Evolutionary conservation across 2,329 filamentous ascomycete species (phyloP).

Genomic region (Botrytis squamosa): DNA sequence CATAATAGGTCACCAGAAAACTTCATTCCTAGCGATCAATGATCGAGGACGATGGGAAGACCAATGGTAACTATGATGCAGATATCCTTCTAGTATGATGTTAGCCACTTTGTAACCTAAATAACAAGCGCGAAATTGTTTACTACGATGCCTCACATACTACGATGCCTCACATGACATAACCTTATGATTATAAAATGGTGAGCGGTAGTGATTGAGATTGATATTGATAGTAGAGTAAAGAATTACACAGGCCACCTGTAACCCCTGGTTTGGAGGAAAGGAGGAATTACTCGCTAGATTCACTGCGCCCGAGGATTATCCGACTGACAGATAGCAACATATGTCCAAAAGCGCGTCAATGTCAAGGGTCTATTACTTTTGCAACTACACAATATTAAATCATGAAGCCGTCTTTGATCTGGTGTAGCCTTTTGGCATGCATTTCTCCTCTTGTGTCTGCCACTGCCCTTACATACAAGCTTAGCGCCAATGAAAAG

Average conservation of each 20-base stretch:
- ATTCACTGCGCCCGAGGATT: background rate
- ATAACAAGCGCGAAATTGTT: background rate
- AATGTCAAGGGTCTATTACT: background rate
- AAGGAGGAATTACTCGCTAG: constrained; percentile 12
- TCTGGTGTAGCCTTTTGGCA: constrained; percentile 69
- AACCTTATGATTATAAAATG: background rate
- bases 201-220: background rate
- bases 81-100: constrained; percentile 11
- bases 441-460: constrained; percentile 68
- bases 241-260: background rate
- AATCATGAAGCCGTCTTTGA: constrained; percentile 63
- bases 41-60: constrained; percentile 9
- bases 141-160: background rate
- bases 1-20: constrained; percentile 16
- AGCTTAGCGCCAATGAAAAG: constrained; percentile 84
- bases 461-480: constrained; percentile 92
- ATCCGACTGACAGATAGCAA: constrained; percentile 20
- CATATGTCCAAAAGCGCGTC: constrained; percentile 16
- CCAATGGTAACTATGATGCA: constrained; percentile 11
- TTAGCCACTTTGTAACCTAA: constrained; percentile 14
- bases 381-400: constrained; percentile 19
- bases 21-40: constrained; percentile 16
- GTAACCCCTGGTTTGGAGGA: background rate
- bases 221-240: background rate
- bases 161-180: background rate